These are phyloP conservation scores for Arctium lappa DNA, from an alignment of 129 eudicot species.

Conservation along the genomic window DNA sequence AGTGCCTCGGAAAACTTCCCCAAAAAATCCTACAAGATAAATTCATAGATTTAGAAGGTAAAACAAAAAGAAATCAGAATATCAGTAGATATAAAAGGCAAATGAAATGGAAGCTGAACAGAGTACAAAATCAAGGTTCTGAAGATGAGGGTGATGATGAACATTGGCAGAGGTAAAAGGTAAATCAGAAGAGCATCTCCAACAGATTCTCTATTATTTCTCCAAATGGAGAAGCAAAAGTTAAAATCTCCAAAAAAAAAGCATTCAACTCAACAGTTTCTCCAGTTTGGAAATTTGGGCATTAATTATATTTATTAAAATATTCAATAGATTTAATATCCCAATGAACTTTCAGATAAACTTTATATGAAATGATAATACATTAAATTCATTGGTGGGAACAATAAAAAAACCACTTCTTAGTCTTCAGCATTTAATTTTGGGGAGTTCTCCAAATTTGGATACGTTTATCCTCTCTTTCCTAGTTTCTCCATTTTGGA, in stretches of 20 bases:
- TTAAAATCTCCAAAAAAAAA: background rate
- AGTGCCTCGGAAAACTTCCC: slow-evolving; percentile 83
- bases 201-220: background rate
- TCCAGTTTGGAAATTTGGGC: background rate
- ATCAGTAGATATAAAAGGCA: background rate
- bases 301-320: no score
- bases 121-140: background rate
- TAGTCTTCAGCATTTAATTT: background rate
- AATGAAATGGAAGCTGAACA: background rate
- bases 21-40: slow-evolving; percentile 62
- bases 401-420: no score
- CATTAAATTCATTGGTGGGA: background rate
- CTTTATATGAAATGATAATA: background rate
- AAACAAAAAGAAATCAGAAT: no score
- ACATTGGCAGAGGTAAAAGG: background rate
- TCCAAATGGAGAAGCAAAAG: background rate
- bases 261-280: background rate
- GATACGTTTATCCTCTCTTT: background rate
- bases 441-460: background rate
- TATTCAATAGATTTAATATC: background rate
- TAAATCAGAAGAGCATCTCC: background rate
- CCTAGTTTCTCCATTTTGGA: background rate
- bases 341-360: background rate
- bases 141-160: slow-evolving; percentile 1
- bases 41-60: background rate